Percentiles rank a stretch among this genome's conserved stretches.
Conservation (phyloP, 352 stramenopile species). For the Globisporangium irregulare region DNA sequence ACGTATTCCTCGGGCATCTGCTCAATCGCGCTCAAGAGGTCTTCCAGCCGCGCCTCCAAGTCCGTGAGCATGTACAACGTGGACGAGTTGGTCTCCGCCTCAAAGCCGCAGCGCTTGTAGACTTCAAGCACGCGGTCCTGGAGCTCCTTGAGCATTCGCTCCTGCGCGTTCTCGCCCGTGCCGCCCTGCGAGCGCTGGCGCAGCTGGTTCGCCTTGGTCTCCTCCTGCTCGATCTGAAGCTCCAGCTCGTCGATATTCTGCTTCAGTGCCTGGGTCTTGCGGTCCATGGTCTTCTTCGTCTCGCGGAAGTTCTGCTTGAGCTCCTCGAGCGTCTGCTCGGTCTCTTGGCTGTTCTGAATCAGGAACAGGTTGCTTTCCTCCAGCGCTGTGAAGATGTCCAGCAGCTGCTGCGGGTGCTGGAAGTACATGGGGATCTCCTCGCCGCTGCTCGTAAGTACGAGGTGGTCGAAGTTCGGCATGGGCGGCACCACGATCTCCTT, state of each 20-base stretch:
- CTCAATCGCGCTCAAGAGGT: conserved; percentile 89
- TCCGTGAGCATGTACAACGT: conserved; percentile 94
- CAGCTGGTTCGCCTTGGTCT: conserved; percentile 80
- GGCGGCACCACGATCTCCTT: conserved; percentile 49
- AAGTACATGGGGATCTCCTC: conserved; percentile 97
- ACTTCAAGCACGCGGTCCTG: conserved; percentile 87
- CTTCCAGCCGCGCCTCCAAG: conserved; percentile 88
- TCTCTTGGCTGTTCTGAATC: conserved; percentile 95
- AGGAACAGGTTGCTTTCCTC: conserved; percentile 96
- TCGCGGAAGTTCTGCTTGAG: conserved; percentile 92
- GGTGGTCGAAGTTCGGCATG: conserved; percentile 67
- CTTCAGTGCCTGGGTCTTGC: conserved; percentile 81
- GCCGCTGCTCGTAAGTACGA: conserved; percentile 68
- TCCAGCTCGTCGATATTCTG: conserved; percentile 90
- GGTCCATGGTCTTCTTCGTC: conserved; percentile 88
- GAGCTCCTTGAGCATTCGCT: conserved; percentile 87
- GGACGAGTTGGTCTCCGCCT: conserved; percentile 88
- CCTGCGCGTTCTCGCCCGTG: conserved; percentile 83
- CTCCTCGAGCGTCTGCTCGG: conserved; percentile 93
- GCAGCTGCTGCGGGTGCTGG: conserved; percentile 88
- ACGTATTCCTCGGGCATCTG: conserved; percentile 94
- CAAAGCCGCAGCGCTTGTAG: conserved; percentile 92
- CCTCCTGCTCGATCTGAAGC: conserved; percentile 83
- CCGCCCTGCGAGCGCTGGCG: conserved; percentile 59
- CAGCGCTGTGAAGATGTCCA: conserved; percentile 92